phyloP scores from a whole-genome alignment of 1,284 basidiomycete genomes.

The Sparassis latifolia region DNA sequence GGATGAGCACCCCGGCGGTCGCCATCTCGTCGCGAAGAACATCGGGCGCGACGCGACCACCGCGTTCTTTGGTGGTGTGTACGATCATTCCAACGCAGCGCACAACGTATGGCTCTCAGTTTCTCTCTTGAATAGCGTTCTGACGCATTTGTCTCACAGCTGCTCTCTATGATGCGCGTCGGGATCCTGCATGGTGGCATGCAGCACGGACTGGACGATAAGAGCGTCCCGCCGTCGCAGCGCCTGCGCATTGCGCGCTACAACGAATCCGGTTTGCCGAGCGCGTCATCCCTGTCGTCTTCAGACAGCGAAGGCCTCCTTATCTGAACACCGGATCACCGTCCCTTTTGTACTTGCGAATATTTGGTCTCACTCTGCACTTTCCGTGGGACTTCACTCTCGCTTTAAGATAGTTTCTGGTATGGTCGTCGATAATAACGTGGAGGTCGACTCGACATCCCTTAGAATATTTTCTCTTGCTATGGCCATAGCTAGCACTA shows the following conservation, averaged over 20 bases:
- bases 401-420: too few relatives aligned
- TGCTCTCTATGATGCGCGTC: constrained; percentile 87
- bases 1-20: constrained; percentile 87
- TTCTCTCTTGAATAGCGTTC: background rate
- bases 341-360: too few relatives aligned
- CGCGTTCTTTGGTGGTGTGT: constrained; percentile 92
- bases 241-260: constrained; percentile 61
- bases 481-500: too few relatives aligned
- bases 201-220: constrained; percentile 59
- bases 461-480: too few relatives aligned
- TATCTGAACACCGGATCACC: constrained; percentile 12
- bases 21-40: constrained; percentile 57
- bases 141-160: constrained; percentile 24
- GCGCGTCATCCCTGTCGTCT: constrained; percentile 28
- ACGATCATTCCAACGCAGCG: constrained; percentile 90
- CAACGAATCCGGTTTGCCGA: constrained; percentile 52
- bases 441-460: too few relatives aligned
- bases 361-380: too few relatives aligned
- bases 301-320: constrained; percentile 34
- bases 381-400: too few relatives aligned
- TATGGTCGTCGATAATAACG: too few relatives aligned
- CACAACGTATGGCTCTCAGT: constrained; percentile 55
- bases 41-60: constrained; percentile 83
- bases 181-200: constrained; percentile 79
- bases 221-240: constrained; percentile 59